A percentile compares a stretch with the other conserved stretches of the same genome.
phyloP scores from a whole-genome alignment of 2,329 filamentous ascomycete species.

The Septoria linicola region DNA sequence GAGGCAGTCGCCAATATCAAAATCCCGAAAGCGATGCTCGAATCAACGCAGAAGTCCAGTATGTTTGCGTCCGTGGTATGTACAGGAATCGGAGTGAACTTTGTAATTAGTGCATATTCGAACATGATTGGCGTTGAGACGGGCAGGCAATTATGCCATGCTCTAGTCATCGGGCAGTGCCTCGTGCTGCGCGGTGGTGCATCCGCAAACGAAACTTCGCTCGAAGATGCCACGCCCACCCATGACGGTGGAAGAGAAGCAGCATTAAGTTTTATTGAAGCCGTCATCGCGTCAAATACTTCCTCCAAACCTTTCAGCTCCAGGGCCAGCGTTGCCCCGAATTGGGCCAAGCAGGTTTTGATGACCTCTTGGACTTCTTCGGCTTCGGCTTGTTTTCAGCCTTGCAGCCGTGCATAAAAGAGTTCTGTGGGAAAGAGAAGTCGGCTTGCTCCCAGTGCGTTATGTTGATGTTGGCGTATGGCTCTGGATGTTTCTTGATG shows the following conservation, averaged over 20 bases:
- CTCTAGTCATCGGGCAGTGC: too few relatives aligned
- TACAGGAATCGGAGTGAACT: too few relatives aligned
- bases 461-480: constrained; percentile 64
- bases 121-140: too few relatives aligned
- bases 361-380: constrained; percentile 19
- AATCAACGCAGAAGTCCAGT: too few relatives aligned
- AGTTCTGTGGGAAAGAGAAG: constrained; percentile 62
- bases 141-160: too few relatives aligned
- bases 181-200: too few relatives aligned
- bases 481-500: constrained; percentile 60
- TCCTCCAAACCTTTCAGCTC: constrained; percentile 8
- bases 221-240: too few relatives aligned
- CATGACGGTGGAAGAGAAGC: not conserved
- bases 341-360: constrained; percentile 4
- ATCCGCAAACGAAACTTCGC: too few relatives aligned
- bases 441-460: constrained; percentile 60
- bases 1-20: too few relatives aligned
- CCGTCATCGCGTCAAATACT: constrained; percentile 16
- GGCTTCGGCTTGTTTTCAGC: constrained; percentile 22
- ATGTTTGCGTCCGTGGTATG: too few relatives aligned
- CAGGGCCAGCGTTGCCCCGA: constrained; percentile 13
- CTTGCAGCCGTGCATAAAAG: constrained; percentile 57
- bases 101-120: too few relatives aligned
- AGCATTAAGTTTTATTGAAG: constrained; percentile 10
- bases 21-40: too few relatives aligned